Percentiles rank a stretch among this genome's conserved stretches.
Conservation (phyloP, 768 basidiomycete species). For the Mycena amicta region DNA sequence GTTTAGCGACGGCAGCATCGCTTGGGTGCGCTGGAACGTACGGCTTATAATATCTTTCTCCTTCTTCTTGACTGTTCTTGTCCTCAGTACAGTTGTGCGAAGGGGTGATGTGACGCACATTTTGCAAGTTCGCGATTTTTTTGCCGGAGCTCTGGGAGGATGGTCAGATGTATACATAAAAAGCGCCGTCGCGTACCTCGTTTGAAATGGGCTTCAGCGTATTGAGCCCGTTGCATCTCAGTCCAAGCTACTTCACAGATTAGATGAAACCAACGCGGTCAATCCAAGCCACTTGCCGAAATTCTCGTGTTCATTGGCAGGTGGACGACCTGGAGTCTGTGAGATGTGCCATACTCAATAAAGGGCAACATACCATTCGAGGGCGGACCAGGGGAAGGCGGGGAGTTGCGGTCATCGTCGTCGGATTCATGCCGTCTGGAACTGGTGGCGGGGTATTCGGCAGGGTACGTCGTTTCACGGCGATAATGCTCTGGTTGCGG, state of each 20-base stretch:
- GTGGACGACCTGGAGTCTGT: background rate
- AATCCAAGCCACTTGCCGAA: slow-evolving; percentile 12
- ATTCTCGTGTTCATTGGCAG: slow-evolving; percentile 3
- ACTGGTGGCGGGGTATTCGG: background rate
- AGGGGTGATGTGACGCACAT: slow-evolving; percentile 7
- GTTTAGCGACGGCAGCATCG: background rate
- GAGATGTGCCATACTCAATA: background rate
- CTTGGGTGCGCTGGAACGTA: background rate
- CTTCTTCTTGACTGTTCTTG: slow-evolving; percentile 20
- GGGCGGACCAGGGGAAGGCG: background rate
- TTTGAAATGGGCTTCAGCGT: slow-evolving; percentile 24
- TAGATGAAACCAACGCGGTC: no score
- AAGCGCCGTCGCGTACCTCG: slow-evolving; percentile 9
- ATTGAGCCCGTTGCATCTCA: slow-evolving; percentile 24
- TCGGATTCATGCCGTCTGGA: background rate
- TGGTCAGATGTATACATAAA: background rate
- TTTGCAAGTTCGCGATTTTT: slow-evolving; percentile 23
- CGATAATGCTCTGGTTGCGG: background rate
- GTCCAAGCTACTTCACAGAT: slow-evolving; percentile 21
- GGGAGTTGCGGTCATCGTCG: background rate
- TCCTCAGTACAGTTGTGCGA: background rate
- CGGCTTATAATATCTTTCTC: slow-evolving; percentile 24
- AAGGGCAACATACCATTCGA: background rate
- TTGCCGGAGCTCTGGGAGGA: slow-evolving; percentile 17
- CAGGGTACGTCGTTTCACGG: background rate